A percentile compares a stretch with the other conserved stretches of the same genome.
Conservation (phyloP, 192 early-diverging fungal species). For the Coemansia sp. region DNA sequence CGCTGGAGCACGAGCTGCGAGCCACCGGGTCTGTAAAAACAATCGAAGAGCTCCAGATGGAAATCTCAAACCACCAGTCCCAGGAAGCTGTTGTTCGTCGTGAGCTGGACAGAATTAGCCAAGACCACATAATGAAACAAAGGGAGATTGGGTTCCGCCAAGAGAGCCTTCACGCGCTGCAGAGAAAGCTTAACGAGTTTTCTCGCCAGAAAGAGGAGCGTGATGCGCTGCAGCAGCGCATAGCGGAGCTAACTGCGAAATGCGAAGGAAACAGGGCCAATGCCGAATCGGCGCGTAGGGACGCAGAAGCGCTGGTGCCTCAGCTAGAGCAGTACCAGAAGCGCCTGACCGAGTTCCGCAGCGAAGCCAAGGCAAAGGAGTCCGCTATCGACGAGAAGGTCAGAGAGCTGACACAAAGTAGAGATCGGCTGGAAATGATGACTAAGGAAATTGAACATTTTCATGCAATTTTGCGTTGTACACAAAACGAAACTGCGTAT, state of each 20-base stretch:
- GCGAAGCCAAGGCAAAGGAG: slow-evolving; percentile 25
- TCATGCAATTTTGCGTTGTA: slow-evolving; percentile 25
- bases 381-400: slow-evolving; percentile 28
- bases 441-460: slow-evolving; percentile 33
- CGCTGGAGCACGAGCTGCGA: slow-evolving; percentile 57
- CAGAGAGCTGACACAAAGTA: slow-evolving; percentile 30
- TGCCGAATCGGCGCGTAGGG: slow-evolving; percentile 12
- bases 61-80: slow-evolving; percentile 53
- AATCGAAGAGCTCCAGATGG: slow-evolving; percentile 66
- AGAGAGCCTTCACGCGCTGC: slow-evolving; percentile 32
- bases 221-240: slow-evolving; percentile 25
- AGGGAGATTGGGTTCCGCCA: slow-evolving; percentile 56
- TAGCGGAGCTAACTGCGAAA: slow-evolving; percentile 21
- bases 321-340: slow-evolving; percentile 25
- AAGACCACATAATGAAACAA: slow-evolving; percentile 60
- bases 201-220: slow-evolving; percentile 38
- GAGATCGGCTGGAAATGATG: slow-evolving; percentile 42
- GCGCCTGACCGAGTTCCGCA: slow-evolving; percentile 36
- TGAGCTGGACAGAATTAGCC: slow-evolving; percentile 59
- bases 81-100: slow-evolving; percentile 53
- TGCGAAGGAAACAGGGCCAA: slow-evolving; percentile 12
- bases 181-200: slow-evolving; percentile 29
- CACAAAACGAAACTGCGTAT: slow-evolving; percentile 21
- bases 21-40: slow-evolving; percentile 66
- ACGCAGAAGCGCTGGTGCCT: slow-evolving; percentile 27